Evolutionary conservation across 805 yeast genomes (phyloP).

Genomic region (Wickerhamomyces queroliae): DNA sequence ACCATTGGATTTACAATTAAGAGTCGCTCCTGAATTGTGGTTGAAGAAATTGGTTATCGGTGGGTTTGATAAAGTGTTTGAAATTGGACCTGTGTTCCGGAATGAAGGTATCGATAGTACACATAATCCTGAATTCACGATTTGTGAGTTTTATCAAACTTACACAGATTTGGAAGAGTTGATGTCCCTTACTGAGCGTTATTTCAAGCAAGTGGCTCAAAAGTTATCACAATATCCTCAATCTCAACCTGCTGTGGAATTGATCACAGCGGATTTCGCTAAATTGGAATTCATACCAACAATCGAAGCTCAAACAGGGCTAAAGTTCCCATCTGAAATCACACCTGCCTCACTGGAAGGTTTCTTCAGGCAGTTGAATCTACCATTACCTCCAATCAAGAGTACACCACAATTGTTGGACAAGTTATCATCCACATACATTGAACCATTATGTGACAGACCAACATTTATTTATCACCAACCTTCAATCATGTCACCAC

Average conservation of each 20-base stretch:
- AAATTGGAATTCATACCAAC: slow-evolving; percentile 63
- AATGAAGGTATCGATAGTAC: slow-evolving; percentile 92
- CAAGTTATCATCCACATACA: slow-evolving; percentile 47
- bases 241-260: not conserved
- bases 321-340: slow-evolving; percentile 39
- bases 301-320: slow-evolving; percentile 49
- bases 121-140: slow-evolving; percentile 91
- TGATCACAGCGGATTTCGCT: slow-evolving; percentile 21
- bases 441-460: slow-evolving; percentile 57
- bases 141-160: slow-evolving; percentile 82
- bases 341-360: slow-evolving; percentile 32
- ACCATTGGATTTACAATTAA: slow-evolving; percentile 41
- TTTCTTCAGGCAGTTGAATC: slow-evolving; percentile 27
- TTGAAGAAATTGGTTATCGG: slow-evolving; percentile 74
- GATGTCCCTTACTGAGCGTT: slow-evolving; percentile 54
- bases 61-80: slow-evolving; percentile 85
- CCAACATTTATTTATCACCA: slow-evolving; percentile 81
- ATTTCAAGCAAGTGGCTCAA: slow-evolving; percentile 39
- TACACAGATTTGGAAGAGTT: slow-evolving; percentile 63
- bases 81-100: slow-evolving; percentile 79
- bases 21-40: slow-evolving; percentile 97
- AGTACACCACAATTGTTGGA: slow-evolving; percentile 63
- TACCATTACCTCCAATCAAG: slow-evolving; percentile 28
- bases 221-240: slow-evolving; percentile 19
- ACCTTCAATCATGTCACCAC: slow-evolving; percentile 81